phyloP scores from a whole-genome alignment of 139 green algal genomes.

The Astrephomene gubernaculifera region DNA sequence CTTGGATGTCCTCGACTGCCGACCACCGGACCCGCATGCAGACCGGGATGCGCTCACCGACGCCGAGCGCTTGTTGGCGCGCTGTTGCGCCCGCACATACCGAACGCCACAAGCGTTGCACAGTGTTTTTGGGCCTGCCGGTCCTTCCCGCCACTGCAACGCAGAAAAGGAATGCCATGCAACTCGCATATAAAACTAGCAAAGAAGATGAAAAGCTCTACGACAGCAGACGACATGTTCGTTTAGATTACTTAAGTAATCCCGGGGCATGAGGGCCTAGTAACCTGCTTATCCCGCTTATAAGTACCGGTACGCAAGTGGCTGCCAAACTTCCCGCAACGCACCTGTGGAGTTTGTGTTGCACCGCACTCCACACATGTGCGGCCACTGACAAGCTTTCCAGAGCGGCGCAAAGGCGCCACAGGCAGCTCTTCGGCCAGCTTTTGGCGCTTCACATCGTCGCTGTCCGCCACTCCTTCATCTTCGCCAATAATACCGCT shows the following conservation, averaged over 20 bases:
- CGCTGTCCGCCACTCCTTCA: conserved; percentile 48
- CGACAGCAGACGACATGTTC: too few relatives aligned
- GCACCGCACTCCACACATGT: conserved; percentile 65
- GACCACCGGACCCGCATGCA: not conserved
- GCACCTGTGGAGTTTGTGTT: conserved; percentile 59
- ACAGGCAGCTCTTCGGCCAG: conserved; percentile 9
- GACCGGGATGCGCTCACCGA: not conserved
- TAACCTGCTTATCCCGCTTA: too few relatives aligned
- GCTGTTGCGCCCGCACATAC: conserved; percentile 57
- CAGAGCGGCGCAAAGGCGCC: conserved; percentile 15
- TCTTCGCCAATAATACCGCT: not conserved
- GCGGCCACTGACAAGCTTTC: conserved; percentile 36
- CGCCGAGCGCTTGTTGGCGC: conserved; percentile 39
- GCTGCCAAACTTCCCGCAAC: too few relatives aligned
- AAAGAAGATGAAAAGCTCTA: too few relatives aligned
- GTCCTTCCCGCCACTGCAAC: conserved; percentile 66
- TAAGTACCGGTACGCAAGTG: too few relatives aligned
- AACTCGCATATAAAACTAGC: too few relatives aligned
- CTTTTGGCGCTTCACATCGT: conserved; percentile 35
- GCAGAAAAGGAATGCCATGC: too few relatives aligned
- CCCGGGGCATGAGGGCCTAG: too few relatives aligned
- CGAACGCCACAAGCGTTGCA: conserved; percentile 69
- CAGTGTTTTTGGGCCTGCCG: conserved; percentile 64
- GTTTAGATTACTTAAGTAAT: too few relatives aligned
- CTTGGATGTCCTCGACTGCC: conserved; percentile 19